A percentile compares a stretch with the other conserved stretches of the same genome.
These are phyloP conservation scores for Mucor lusitanicus DNA, from an alignment of 371 early-diverging fungal species.

Conservation along the genomic window DNA sequence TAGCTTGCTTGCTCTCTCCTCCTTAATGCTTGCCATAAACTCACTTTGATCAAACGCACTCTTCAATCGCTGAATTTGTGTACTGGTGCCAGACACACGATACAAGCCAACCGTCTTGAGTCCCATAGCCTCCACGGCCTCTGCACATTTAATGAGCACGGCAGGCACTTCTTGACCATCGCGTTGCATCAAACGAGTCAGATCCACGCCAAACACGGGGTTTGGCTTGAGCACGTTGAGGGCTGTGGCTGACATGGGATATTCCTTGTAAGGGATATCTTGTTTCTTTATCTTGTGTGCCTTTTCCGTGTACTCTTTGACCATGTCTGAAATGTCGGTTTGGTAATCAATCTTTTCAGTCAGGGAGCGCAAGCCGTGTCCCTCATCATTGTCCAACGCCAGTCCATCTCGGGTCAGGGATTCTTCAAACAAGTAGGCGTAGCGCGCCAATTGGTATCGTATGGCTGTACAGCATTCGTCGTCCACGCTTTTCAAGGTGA, in stretches of 20 bases:
- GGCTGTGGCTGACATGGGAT: constrained; percentile 57
- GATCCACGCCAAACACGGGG: constrained; percentile 70
- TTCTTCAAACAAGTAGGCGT: constrained; percentile 60
- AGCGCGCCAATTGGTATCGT: constrained; percentile 70
- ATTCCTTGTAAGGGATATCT: constrained; percentile 64
- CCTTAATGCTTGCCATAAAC: too few relatives aligned
- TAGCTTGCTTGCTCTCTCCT: too few relatives aligned
- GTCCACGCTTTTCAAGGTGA: constrained; percentile 64
- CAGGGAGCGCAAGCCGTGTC: constrained; percentile 51
- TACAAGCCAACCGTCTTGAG: constrained; percentile 78
- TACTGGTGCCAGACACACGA: constrained; percentile 76
- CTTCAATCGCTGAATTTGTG: constrained; percentile 69
- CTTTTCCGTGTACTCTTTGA: constrained; percentile 35
- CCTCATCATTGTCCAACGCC: constrained; percentile 40
- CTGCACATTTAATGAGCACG: constrained; percentile 73
- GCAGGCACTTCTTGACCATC: constrained; percentile 72
- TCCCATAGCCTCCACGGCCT: constrained; percentile 73
- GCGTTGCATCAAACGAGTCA: constrained; percentile 61
- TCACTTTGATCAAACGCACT: constrained; percentile 71
- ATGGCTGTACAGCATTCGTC: constrained; percentile 72
- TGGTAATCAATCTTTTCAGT: constrained; percentile 63
- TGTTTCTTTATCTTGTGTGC: constrained; percentile 25
- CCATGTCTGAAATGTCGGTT: constrained; percentile 40
- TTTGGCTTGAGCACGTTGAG: constrained; percentile 59
- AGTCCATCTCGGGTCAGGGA: constrained; percentile 31